Conservation (phyloP, 2,329 filamentous ascomycete genomes). For the Alternaria postmessia region DNA sequence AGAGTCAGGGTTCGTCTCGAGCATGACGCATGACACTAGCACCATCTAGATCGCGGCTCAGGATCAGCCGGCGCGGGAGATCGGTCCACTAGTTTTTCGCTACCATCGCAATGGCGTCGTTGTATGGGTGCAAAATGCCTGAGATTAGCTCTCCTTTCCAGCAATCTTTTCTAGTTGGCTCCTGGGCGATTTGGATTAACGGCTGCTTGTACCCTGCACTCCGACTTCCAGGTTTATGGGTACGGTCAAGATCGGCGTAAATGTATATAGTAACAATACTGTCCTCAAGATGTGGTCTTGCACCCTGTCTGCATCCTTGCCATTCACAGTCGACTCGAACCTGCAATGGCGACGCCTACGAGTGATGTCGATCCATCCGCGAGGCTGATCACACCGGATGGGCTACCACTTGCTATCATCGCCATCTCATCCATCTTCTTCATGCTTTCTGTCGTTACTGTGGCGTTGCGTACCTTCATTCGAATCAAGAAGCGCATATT, state of each 20-base stretch:
- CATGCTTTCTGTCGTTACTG: conserved; percentile 22
- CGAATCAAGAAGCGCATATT: conserved; percentile 26
- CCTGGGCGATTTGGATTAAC: neutral
- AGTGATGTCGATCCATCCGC: conserved; percentile 18
- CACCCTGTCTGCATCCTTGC: neutral
- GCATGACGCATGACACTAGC: neutral
- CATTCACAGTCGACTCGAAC: neutral
- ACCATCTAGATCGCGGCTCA: neutral
- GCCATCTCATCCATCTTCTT: conserved; percentile 24
- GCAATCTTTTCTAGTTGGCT: neutral
- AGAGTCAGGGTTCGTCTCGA: neutral
- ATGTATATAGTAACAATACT: neutral
- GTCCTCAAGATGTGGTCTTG: neutral
- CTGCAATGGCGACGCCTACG: neutral
- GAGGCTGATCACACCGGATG: conserved; percentile 23
- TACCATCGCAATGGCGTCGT: neutral
- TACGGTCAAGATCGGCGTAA: neutral
- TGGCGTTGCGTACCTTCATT: conserved; percentile 27
- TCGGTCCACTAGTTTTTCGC: conserved; percentile 1
- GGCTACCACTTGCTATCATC: conserved; percentile 30
- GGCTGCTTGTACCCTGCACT: neutral
- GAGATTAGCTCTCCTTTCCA: neutral
- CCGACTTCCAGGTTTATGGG: neutral
- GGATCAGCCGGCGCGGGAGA: neutral
- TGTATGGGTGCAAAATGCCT: conserved; percentile 1